A percentile compares a stretch with the other conserved stretches of the same genome.
phyloP scores from a whole-genome alignment of 202 grass and related monocot species.

The Alloteropsis angusta region DNA sequence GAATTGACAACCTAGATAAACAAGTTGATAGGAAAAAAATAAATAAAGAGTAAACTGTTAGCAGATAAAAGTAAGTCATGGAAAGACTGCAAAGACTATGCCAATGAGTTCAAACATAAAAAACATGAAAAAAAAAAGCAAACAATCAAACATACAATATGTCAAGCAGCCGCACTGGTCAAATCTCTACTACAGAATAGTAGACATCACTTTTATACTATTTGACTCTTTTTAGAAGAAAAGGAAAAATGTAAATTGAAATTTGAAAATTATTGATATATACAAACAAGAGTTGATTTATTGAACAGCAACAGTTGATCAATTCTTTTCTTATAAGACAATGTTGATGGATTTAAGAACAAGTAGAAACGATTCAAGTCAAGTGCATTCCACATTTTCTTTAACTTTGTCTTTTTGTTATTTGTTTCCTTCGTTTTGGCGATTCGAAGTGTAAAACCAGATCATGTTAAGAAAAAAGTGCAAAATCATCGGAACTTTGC shows the following conservation, averaged over 20 bases:
- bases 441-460: background rate
- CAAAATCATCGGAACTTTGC: background rate
- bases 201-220: background rate
- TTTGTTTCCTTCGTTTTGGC: background rate
- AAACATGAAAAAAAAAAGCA: background rate
- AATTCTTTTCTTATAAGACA: background rate
- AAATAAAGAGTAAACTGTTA: background rate
- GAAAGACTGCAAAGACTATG: background rate
- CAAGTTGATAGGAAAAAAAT: background rate
- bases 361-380: background rate
- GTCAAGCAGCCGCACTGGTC: background rate
- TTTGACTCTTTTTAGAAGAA: background rate
- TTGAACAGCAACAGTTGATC: background rate
- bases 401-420: constrained; percentile 1
- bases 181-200: background rate
- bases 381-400: background rate
- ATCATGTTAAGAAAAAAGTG: background rate
- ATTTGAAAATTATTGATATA: background rate
- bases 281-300: background rate
- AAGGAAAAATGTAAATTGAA: background rate
- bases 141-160: constrained; percentile 11
- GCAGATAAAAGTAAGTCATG: background rate
- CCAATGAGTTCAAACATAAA: constrained; percentile 13
- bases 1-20: constrained; percentile 74
- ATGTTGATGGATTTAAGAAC: background rate